These are phyloP conservation scores for Calonectria naviculata DNA, from an alignment of 2,329 filamentous ascomycete species.

Conservation along the genomic window DNA sequence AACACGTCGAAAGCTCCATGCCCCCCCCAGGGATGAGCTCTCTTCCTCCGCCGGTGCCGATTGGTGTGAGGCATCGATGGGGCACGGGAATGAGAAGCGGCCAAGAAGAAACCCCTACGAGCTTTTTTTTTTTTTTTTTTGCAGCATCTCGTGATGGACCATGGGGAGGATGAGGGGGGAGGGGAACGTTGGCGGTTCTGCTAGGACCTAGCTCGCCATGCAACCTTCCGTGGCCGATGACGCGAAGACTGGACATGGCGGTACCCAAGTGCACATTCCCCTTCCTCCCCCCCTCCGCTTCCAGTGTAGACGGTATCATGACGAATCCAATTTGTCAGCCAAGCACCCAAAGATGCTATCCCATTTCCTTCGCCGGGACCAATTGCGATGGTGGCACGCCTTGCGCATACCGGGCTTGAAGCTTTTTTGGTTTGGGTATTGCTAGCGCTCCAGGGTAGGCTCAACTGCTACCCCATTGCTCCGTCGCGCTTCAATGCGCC, in stretches of 20 bases:
- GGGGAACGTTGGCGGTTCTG: not conserved
- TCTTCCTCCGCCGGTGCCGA: conserved; percentile 5
- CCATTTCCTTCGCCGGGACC: not conserved
- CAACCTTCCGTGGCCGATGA: not conserved
- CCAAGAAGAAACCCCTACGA: not conserved
- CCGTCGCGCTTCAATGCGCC: not conserved
- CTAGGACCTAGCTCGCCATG: not conserved
- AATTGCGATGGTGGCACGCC: not conserved
- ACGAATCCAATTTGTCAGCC: conserved; percentile 3
- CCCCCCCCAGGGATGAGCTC: not conserved
- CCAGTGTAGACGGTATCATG: not conserved
- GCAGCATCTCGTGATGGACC: conserved; percentile 1
- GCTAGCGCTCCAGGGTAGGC: not conserved
- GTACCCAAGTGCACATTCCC: not conserved
- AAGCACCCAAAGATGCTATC: not conserved
- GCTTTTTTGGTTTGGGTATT: not conserved
- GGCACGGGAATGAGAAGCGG: not conserved
- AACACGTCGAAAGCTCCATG: not conserved
- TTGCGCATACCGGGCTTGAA: not conserved
- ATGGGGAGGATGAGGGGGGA: not conserved
- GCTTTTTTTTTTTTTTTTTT: not conserved
- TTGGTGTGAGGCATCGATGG: too few species aligned
- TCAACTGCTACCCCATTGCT: not conserved
- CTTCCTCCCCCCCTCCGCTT: not conserved
- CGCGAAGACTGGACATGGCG: not conserved